Evolutionary conservation across 805 yeast genomes (phyloP).

Genomic region (Saccharomycopsis sp.): DNA sequence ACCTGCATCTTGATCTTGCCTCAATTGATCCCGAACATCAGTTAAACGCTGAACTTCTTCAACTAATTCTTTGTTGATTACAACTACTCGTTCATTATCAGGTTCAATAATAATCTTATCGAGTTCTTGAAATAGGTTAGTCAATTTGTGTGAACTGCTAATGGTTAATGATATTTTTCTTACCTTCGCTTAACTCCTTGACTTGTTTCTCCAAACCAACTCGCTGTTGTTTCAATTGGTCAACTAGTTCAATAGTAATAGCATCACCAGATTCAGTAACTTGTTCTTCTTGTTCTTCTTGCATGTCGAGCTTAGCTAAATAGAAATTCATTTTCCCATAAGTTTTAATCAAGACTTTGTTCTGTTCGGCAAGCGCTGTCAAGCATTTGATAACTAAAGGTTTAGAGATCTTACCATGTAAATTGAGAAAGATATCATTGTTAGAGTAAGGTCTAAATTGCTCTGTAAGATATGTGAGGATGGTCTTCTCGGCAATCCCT

Average conservation of each 20-base stretch:
- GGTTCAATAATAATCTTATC: neutral
- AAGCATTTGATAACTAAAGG: slow-evolving; percentile 31
- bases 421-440: slow-evolving; percentile 39
- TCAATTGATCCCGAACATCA: neutral
- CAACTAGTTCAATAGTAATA: slow-evolving; percentile 4
- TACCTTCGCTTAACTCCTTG: neutral
- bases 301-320: slow-evolving; percentile 23
- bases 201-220: neutral
- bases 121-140: neutral
- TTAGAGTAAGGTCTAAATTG: slow-evolving; percentile 44
- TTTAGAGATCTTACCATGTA: slow-evolving; percentile 36
- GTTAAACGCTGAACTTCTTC: neutral
- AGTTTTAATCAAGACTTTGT: slow-evolving; percentile 32
- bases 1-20: neutral
- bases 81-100: neutral
- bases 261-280: neutral
- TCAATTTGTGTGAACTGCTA: neutral
- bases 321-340: slow-evolving; percentile 41
- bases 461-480: slow-evolving; percentile 33
- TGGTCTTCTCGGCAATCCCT: slow-evolving; percentile 28
- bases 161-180: neutral
- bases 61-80: neutral
- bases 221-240: neutral
- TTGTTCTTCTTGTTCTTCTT: slow-evolving; percentile 1
- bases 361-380: slow-evolving; percentile 30